Percentiles rank a stretch among this genome's conserved stretches.
These are phyloP conservation scores for Debaryomyces singareniensis DNA, from an alignment of 1,139 yeast genomes.

Conservation along the genomic window DNA sequence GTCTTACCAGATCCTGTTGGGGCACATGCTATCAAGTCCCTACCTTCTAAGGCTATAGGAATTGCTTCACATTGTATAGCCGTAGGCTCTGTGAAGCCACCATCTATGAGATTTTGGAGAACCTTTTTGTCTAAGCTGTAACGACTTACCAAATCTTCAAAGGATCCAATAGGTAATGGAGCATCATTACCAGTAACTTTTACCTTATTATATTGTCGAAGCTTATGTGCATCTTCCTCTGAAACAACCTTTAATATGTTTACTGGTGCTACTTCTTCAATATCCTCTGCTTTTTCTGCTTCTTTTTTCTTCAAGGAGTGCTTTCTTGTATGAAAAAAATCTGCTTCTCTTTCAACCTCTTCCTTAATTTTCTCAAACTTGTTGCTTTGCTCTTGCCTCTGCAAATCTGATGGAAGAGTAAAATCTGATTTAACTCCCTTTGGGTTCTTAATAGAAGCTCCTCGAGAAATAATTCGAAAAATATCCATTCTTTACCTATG, in stretches of 20 bases:
- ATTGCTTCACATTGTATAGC: constrained; percentile 86
- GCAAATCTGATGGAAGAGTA: constrained; percentile 29
- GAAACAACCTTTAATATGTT: constrained; percentile 36
- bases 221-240: constrained; percentile 48
- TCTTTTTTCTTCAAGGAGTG: constrained; percentile 14
- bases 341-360: constrained; percentile 56
- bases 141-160: constrained; percentile 67
- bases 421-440: constrained; percentile 40
- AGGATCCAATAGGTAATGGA: constrained; percentile 85
- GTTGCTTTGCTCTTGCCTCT: constrained; percentile 14
- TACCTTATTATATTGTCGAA: constrained; percentile 51
- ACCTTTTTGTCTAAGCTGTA: constrained; percentile 61
- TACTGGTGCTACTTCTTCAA: constrained; percentile 24
- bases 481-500: constrained; percentile 71
- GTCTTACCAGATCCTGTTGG: constrained; percentile 76
- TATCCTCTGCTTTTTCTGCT: constrained; percentile 17
- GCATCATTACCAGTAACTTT: constrained; percentile 73
- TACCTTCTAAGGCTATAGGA: constrained; percentile 56
- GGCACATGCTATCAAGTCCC: constrained; percentile 49
- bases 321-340: constrained; percentile 61
- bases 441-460: constrained; percentile 67
- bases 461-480: constrained; percentile 76
- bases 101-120: constrained; percentile 56
- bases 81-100: constrained; percentile 80
- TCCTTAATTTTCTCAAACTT: constrained; percentile 31